Conservation (phyloP, 2,329 filamentous ascomycete genomes). For the Colletotrichum sp. region DNA sequence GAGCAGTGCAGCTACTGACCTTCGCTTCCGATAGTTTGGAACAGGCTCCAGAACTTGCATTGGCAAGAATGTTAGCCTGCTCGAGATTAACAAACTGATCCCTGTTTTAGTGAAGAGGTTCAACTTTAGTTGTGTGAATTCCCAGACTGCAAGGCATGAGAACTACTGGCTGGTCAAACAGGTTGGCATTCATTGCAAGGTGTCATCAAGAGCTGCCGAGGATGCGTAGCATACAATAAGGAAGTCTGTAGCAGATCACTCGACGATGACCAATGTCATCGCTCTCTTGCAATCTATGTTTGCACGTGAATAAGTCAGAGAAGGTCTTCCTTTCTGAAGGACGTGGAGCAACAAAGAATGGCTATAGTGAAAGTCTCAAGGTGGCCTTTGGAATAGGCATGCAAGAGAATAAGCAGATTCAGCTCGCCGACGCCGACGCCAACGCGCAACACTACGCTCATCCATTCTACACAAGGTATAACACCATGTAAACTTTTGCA, state of each 20-base stretch:
- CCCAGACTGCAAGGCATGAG: background rate
- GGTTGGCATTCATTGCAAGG: background rate
- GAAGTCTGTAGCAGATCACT: background rate
- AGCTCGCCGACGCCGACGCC: background rate
- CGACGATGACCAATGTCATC: background rate
- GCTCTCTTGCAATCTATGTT: background rate
- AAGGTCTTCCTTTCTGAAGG: background rate
- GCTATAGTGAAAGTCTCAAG: background rate
- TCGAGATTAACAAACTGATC: background rate
- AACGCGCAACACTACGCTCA: background rate
- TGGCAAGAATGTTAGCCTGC: background rate
- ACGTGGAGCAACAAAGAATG: background rate
- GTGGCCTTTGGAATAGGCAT: background rate
- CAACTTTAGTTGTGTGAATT: background rate
- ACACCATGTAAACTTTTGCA: background rate
- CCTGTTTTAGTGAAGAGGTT: background rate
- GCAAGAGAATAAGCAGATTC: background rate
- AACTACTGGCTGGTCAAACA: background rate
- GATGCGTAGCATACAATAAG: background rate
- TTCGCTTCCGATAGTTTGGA: background rate
- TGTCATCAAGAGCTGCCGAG: background rate
- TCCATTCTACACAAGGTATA: background rate
- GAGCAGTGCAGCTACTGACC: background rate
- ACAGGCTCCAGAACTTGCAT: background rate
- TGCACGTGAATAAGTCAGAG: background rate